A percentile compares a stretch with the other conserved stretches of the same genome.
Evolutionary conservation across 2,329 filamentous ascomycete genomes (phyloP).

Genomic region (Colletotrichum caudatum): DNA sequence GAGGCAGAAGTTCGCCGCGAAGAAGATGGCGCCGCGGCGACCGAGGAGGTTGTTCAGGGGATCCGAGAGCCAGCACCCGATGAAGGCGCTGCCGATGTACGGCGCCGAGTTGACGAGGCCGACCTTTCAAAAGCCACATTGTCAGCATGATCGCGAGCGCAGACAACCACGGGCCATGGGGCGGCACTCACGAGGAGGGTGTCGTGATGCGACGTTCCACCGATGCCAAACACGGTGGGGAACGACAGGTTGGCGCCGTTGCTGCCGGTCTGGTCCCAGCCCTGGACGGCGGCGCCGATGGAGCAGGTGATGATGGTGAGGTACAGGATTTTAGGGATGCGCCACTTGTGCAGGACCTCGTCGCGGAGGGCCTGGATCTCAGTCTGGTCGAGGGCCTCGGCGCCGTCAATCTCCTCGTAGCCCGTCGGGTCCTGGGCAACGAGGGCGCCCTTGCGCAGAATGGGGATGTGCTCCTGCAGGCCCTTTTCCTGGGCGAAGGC

Average conservation of each 20-base stretch:
- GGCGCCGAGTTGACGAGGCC: constrained; percentile 68
- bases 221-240: constrained; percentile 58
- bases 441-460: constrained; percentile 61
- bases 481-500: constrained; percentile 63
- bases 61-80: constrained; percentile 80
- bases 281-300: constrained; percentile 66
- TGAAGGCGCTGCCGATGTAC: constrained; percentile 58
- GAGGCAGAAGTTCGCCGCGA: constrained; percentile 79
- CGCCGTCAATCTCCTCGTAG: constrained; percentile 57
- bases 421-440: constrained; percentile 66
- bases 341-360: constrained; percentile 63
- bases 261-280: constrained; percentile 61
- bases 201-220: constrained; percentile 57
- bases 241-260: constrained; percentile 64
- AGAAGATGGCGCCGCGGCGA: constrained; percentile 74
- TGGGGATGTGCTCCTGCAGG: constrained; percentile 58
- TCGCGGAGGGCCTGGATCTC: constrained; percentile 57
- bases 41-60: constrained; percentile 74
- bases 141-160: constrained; percentile 42
- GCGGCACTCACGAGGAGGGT: constrained; percentile 56
- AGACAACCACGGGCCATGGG: not conserved
- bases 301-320: constrained; percentile 64
- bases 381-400: constrained; percentile 55
- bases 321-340: constrained; percentile 61
- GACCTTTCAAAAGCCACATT: constrained; percentile 69